Evolutionary conservation across 768 basidiomycete genomes (phyloP), one percentile per base, ranked within the genome.

Genomic region (Russula compacta): DNA sequence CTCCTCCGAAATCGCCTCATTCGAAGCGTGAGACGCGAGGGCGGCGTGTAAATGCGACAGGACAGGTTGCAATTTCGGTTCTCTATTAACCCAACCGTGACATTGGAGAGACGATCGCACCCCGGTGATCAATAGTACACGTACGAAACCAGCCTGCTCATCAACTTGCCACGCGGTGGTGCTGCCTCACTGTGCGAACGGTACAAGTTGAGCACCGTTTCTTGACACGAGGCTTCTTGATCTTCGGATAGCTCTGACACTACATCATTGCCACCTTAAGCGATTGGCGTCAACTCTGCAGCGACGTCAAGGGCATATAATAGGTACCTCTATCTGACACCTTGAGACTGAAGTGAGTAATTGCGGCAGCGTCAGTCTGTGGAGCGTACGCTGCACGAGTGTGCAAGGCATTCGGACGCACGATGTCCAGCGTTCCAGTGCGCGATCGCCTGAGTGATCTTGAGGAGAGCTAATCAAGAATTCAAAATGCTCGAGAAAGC

Each of bases 1-100:
- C 66, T 91, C 87, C 32, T 75, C 81, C 32, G 91, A 88, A 35
- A 97, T 87, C 21, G 81, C 83, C 35, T 93, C 89, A 64, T 87
- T 78, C 6, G 76, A 73, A 42, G 75, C 76, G 24, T 73, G 64
- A 6, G 82, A 83, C 1, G 78, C 77, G 15, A 90, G 72, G 39
- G 81, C 71, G 9, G 67, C 57, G 6, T 69, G 67, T 24, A 79
- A 57, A 32, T 69, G 61, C 21, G 56, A 59, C 39, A 72, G 39
- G 10, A 71, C 29, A 14, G 68, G 65, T 53, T 70, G 70, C 21
- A 70, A 50, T 42, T 70, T 64, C 8, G 67, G 69, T 49, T 67
- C 71, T 58, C 73, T 74, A 36, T 44, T 42, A 52, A 24, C 6
- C 33, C 19, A 48, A 43, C 24, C 24, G 24, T 29, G 24, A 29